Percentiles rank a stretch among this genome's conserved stretches.
Conservation (phyloP, 1,139 yeast species). For the Zygoascus meyerae region DNA sequence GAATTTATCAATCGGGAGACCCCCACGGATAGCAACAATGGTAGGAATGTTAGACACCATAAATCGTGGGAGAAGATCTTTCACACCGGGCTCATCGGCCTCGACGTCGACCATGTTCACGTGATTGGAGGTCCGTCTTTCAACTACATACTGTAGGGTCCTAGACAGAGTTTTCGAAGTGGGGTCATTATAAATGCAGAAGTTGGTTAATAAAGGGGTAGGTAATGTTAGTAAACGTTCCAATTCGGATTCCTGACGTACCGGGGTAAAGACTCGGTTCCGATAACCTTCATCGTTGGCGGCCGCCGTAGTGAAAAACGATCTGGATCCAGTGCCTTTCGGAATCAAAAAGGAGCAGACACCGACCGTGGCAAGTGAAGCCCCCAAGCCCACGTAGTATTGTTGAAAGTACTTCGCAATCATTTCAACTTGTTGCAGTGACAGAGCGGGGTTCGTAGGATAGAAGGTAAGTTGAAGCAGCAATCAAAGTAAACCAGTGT, state of each 20-base stretch:
- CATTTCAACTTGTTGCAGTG: background rate
- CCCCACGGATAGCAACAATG: constrained; percentile 60
- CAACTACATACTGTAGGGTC: constrained; percentile 51
- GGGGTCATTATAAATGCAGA: constrained; percentile 63
- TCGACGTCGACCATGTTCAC: constrained; percentile 67
- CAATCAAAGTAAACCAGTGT: background rate
- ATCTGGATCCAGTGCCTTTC: background rate
- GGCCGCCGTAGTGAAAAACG: constrained; percentile 1
- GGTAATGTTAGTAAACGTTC: constrained; percentile 39
- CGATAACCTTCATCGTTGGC: background rate
- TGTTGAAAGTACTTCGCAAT: background rate
- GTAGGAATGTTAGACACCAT: constrained; percentile 58
- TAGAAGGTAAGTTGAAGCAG: background rate
- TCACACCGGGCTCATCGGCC: constrained; percentile 58
- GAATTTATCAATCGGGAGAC: constrained; percentile 54
- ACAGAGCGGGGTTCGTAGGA: background rate
- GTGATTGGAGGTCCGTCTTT: constrained; percentile 46
- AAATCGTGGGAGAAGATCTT: constrained; percentile 54
- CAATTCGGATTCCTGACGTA: constrained; percentile 15
- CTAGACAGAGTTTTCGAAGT: constrained; percentile 59
- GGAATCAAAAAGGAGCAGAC: background rate
- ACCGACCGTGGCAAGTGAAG: constrained; percentile 5
- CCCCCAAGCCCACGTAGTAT: constrained; percentile 6
- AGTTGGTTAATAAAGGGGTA: constrained; percentile 63
- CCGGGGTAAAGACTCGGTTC: constrained; percentile 12